Conservation (phyloP, 768 basidiomycete species). For the Termitomyces sp. region DNA sequence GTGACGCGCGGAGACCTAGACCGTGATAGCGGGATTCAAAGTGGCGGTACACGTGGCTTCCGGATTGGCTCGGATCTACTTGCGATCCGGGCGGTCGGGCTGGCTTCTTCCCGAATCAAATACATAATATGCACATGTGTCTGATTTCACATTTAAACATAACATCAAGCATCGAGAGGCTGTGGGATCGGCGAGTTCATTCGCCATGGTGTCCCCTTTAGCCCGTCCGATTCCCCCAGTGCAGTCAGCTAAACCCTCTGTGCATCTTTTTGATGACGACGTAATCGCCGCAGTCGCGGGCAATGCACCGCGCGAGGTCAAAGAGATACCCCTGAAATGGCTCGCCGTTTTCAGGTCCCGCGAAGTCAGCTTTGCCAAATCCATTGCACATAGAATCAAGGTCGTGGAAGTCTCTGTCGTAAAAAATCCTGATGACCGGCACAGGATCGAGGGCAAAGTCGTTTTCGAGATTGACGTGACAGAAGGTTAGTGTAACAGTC, state of each 20-base stretch:
- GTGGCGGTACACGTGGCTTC: slow-evolving; percentile 11
- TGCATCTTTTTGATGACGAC: slow-evolving; percentile 21
- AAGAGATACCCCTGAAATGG: slow-evolving; percentile 37
- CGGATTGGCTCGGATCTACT: neutral
- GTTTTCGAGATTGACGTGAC: slow-evolving; percentile 41
- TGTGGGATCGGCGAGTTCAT: neutral
- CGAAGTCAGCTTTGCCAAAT: slow-evolving; percentile 28
- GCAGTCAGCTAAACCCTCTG: slow-evolving; percentile 5
- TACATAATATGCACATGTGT: neutral
- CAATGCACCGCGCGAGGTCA: slow-evolving; percentile 33
- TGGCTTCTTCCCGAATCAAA: slow-evolving; percentile 5
- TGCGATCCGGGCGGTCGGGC: slow-evolving; percentile 3
- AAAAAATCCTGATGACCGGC: slow-evolving; percentile 31
- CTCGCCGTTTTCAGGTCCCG: slow-evolving; percentile 28
- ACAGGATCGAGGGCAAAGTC: slow-evolving; percentile 34
- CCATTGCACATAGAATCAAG: slow-evolving; percentile 25
- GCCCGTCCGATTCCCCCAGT: neutral
- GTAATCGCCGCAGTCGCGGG: slow-evolving; percentile 27
- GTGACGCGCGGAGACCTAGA: neutral
- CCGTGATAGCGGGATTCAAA: slow-evolving; percentile 9
- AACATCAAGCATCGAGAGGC: neutral
- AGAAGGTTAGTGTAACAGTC: slow-evolving; percentile 32
- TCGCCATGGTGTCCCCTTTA: neutral
- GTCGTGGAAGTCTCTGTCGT: slow-evolving; percentile 40
- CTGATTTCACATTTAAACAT: neutral